Evolutionary conservation across 352 stramenopile genomes (phyloP).

Genomic region (Blastocystis sp.): DNA sequence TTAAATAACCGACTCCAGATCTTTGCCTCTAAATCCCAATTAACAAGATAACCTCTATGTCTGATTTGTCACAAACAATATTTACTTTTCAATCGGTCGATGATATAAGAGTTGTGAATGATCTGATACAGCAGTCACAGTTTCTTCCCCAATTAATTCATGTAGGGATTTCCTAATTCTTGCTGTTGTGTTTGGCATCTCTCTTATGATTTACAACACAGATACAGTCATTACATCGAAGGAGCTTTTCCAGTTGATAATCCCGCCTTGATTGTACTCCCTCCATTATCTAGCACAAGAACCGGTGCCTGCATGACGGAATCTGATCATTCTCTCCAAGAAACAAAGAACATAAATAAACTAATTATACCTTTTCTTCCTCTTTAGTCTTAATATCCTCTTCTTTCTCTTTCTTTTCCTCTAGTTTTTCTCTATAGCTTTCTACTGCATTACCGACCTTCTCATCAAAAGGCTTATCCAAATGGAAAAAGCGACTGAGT

Average conservation of each 20-base stretch:
- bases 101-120: slow-evolving; percentile 57
- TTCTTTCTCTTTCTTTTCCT: not conserved
- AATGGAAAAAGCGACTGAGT: slow-evolving; percentile 7
- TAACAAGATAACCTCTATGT: slow-evolving; percentile 48
- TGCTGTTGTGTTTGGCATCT: slow-evolving; percentile 30
- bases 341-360: slow-evolving; percentile 19
- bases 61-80: not conserved
- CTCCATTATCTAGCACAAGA: slow-evolving; percentile 46
- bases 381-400: not conserved
- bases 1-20: slow-evolving; percentile 36
- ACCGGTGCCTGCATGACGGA: not conserved
- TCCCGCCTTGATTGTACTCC: slow-evolving; percentile 41
- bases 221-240: not conserved
- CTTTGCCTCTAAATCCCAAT: slow-evolving; percentile 43
- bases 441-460: slow-evolving; percentile 13
- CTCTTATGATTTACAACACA: not conserved
- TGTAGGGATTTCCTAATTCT: slow-evolving; percentile 55
- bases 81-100: slow-evolving; percentile 49
- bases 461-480: slow-evolving; percentile 21
- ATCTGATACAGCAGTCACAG: slow-evolving; percentile 29
- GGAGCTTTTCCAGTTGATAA: not conserved
- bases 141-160: slow-evolving; percentile 47
- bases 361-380: not conserved
- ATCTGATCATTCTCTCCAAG: not conserved
- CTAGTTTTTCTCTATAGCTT: not conserved